These are phyloP conservation scores for Mucor plumbeus DNA, from an alignment of 371 early-diverging fungal species.

Conservation along the genomic window DNA sequence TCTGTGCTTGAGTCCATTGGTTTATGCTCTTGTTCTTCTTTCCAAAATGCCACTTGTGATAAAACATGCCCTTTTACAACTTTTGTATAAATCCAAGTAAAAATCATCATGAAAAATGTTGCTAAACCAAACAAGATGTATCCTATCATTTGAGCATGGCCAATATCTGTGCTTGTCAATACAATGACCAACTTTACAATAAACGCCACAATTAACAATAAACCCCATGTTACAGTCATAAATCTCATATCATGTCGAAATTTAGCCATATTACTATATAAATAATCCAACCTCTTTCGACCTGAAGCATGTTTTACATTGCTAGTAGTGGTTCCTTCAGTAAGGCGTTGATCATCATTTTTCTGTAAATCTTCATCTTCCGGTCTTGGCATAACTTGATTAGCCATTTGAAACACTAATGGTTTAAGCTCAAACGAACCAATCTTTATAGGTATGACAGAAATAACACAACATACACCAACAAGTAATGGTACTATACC, in stretches of 20 bases:
- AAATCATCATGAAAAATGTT: constrained; percentile 34
- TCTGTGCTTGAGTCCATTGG: constrained; percentile 28
- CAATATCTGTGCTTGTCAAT: constrained; percentile 33
- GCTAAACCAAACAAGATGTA: constrained; percentile 47
- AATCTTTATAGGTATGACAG: constrained; percentile 43
- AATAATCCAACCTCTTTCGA: constrained; percentile 26
- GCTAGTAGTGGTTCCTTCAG: not conserved
- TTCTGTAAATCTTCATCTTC: constrained; percentile 29
- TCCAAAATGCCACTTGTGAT: constrained; percentile 38
- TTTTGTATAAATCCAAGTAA: constrained; percentile 51
- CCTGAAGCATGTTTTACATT: constrained; percentile 4
- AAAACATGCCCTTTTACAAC: constrained; percentile 36
- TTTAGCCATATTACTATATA: constrained; percentile 41
- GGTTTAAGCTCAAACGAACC: constrained; percentile 44
- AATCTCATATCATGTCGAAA: constrained; percentile 53
- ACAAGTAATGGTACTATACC: constrained; percentile 43
- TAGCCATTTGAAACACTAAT: constrained; percentile 41
- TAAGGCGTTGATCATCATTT: constrained; percentile 35
- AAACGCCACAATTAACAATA: constrained; percentile 39
- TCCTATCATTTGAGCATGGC: constrained; percentile 34
- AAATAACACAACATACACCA: constrained; percentile 44
- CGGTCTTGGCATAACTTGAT: constrained; percentile 51
- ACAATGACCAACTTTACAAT: constrained; percentile 47
- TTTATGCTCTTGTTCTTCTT: constrained; percentile 25
- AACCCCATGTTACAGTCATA: constrained; percentile 53